Percentiles rank a stretch among this genome's conserved stretches.
phyloP scores from a whole-genome alignment of 2,329 filamentous ascomycete genomes.

The Aureobasidium sp. region DNA sequence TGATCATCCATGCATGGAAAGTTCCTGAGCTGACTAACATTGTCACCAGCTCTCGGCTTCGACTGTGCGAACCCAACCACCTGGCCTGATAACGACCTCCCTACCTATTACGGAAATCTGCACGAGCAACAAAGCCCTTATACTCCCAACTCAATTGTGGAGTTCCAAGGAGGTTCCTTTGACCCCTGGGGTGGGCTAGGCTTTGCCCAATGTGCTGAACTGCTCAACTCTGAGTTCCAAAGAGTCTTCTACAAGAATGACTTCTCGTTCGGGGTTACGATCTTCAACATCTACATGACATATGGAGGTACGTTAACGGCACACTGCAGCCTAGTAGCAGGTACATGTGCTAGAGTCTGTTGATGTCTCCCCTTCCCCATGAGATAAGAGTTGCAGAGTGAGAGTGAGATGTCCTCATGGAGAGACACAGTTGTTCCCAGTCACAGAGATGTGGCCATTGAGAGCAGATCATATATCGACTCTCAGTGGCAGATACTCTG shows the following conservation, averaged over 20 bases:
- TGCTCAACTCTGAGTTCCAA: constrained; percentile 68
- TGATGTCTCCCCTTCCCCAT: too few relatives aligned
- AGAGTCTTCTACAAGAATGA: constrained; percentile 59
- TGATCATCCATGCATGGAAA: background rate
- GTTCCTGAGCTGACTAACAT: background rate
- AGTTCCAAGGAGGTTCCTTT: constrained; percentile 49
- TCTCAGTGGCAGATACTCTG: too few relatives aligned
- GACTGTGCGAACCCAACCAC: constrained; percentile 51
- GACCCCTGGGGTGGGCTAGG: constrained; percentile 69
- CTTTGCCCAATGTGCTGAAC: constrained; percentile 57
- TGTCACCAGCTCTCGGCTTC: constrained; percentile 37
- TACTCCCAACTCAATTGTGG: constrained; percentile 59
- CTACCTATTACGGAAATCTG: constrained; percentile 47
- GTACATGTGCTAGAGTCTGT: too few relatives aligned
- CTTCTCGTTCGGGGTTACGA: constrained; percentile 56
- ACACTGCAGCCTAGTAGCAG: too few relatives aligned
- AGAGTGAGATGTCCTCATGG: too few relatives aligned
- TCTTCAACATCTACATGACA: constrained; percentile 72
- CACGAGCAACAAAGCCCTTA: constrained; percentile 57
- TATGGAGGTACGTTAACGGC: constrained; percentile 44
- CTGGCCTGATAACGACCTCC: constrained; percentile 54
- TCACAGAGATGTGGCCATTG: too few relatives aligned
- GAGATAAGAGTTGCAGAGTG: too few relatives aligned
- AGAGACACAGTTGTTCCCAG: too few relatives aligned
- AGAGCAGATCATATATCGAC: too few relatives aligned